phyloP scores from a whole-genome alignment of 352 stramenopile species.

The Aphanomyces invadans region DNA sequence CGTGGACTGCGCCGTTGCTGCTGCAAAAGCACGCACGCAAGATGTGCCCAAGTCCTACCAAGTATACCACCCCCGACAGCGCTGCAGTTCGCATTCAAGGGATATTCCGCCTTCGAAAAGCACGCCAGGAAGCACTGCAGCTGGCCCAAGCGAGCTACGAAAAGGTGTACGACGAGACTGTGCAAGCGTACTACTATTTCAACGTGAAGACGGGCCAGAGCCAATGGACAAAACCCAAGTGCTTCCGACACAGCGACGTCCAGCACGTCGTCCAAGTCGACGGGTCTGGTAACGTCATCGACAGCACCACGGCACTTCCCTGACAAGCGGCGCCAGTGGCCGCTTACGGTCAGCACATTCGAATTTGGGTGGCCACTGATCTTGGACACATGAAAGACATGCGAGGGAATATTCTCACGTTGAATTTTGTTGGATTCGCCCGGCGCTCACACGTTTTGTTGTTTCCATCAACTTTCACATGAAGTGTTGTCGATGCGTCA shows the following conservation, averaged over 20 bases:
- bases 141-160: conserved; percentile 44
- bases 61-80: conserved; percentile 41
- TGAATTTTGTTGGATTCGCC: too few relatives aligned
- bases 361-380: too few relatives aligned
- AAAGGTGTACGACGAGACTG: conserved; percentile 42
- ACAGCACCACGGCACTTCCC: background rate
- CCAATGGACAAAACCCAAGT: conserved; percentile 25
- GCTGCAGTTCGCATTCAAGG: conserved; percentile 45
- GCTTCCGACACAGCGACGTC: conserved; percentile 6
- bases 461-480: too few relatives aligned
- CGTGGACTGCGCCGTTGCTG: conserved; percentile 59
- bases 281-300: background rate
- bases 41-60: background rate
- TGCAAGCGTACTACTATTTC: conserved; percentile 59
- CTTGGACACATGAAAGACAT: too few relatives aligned
- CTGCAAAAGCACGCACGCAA: conserved; percentile 31
- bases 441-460: too few relatives aligned
- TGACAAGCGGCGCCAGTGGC: too few relatives aligned
- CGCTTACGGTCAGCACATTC: too few relatives aligned
- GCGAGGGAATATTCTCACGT: too few relatives aligned
- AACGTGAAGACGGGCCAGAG: conserved; percentile 44
- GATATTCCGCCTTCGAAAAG: conserved; percentile 46
- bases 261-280: background rate
- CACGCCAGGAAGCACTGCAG: conserved; percentile 34
- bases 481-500: too few relatives aligned